Evolutionary conservation across 495 filamentous ascomycete genomes (phyloP).

Genomic region (Aspergillus leporis): DNA sequence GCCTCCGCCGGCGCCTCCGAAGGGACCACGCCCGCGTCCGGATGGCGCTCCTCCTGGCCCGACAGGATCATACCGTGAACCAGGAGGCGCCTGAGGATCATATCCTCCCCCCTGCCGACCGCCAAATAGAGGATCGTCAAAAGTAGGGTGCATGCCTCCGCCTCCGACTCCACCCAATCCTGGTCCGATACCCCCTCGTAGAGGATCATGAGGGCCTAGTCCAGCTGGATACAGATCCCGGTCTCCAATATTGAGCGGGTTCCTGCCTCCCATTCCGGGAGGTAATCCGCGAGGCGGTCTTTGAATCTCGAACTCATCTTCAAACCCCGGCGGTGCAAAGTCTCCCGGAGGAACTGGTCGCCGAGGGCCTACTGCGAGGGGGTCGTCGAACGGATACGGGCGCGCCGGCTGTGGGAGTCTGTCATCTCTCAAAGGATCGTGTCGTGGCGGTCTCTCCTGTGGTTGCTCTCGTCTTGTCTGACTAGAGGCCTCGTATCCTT

Average conservation of each 20-base stretch:
- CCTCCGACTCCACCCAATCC: slow-evolving; percentile 54
- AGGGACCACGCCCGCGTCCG: slow-evolving; percentile 45
- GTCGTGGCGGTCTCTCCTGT: slow-evolving; percentile 34
- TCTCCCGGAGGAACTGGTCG: slow-evolving; percentile 72
- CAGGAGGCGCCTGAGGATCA: slow-evolving; percentile 51
- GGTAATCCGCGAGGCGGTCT: slow-evolving; percentile 58
- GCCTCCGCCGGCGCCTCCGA: slow-evolving; percentile 44
- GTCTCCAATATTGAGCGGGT: slow-evolving; percentile 69
- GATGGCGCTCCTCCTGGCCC: slow-evolving; percentile 68
- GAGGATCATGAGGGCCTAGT: slow-evolving; percentile 79
- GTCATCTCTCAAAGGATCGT: slow-evolving; percentile 56
- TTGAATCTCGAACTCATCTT: slow-evolving; percentile 88
- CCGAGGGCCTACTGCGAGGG: slow-evolving; percentile 61
- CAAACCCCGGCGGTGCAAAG: slow-evolving; percentile 85
- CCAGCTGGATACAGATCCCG: slow-evolving; percentile 87
- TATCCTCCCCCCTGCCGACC: slow-evolving; percentile 53
- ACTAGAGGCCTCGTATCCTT: slow-evolving; percentile 66
- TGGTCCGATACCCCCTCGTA: slow-evolving; percentile 63
- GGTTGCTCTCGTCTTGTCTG: slow-evolving; percentile 28
- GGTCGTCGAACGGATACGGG: slow-evolving; percentile 68
- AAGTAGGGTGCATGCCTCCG: slow-evolving; percentile 92
- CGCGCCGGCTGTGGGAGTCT: slow-evolving; percentile 57
- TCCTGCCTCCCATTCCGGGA: slow-evolving; percentile 49
- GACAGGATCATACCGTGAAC: slow-evolving; percentile 76
- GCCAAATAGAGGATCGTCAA: slow-evolving; percentile 88